Conservation (phyloP, 2,329 filamentous ascomycete species). For the Hypoxylon sp. region DNA sequence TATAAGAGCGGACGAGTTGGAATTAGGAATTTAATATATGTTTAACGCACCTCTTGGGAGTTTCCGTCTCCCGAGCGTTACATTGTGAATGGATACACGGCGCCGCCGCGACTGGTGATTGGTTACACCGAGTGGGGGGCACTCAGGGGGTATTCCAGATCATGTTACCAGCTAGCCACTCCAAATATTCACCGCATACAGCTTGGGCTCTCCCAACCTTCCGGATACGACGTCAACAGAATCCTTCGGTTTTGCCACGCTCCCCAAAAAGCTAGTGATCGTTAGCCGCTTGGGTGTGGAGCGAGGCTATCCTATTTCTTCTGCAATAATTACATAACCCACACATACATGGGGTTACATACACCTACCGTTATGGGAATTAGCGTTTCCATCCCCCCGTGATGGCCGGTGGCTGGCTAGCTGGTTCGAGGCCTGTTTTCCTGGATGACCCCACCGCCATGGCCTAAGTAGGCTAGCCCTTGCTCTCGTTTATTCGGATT, state of each 20-base stretch:
- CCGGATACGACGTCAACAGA: neutral
- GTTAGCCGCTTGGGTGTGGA: neutral
- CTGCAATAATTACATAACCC: slow-evolving; percentile 2
- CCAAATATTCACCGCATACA: neutral
- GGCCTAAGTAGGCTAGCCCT: slow-evolving; percentile 22
- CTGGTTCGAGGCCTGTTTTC: neutral
- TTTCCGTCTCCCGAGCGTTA: neutral
- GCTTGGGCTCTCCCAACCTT: neutral
- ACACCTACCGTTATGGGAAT: neutral
- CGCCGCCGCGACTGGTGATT: neutral
- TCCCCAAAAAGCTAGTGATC: neutral
- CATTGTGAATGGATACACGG: neutral
- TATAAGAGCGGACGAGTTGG: neutral
- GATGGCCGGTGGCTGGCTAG: neutral
- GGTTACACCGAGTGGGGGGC: neutral
- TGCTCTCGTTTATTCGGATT: neutral
- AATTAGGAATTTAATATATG: neutral
- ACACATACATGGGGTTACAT: slow-evolving; percentile 2
- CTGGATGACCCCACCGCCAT: slow-evolving; percentile 18
- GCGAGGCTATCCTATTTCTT: neutral
- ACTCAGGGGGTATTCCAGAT: neutral
- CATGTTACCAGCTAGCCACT: neutral
- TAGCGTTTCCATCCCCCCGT: neutral
- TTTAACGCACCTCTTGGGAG: neutral
- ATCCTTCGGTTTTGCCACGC: neutral